These are phyloP conservation scores for Alternaria tenuissima DNA, from an alignment of 2,329 filamentous ascomycete genomes.

Conservation along the genomic window DNA sequence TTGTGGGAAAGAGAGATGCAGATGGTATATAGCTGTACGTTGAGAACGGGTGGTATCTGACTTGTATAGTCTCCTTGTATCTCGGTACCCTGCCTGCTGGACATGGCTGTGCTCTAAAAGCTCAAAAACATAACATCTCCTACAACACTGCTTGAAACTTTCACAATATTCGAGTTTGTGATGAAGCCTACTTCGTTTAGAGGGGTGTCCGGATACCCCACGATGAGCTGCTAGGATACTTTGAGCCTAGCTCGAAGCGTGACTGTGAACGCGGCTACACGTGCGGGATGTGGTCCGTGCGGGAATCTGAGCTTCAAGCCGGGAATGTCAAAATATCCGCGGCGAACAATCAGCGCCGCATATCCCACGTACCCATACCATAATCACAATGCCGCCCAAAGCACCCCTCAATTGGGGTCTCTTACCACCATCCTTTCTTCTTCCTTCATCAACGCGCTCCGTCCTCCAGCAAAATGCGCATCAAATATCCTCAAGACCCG, in stretches of 20 bases:
- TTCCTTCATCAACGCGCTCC: conserved; percentile 39
- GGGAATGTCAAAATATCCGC: conserved; percentile 32
- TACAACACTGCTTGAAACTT: neutral
- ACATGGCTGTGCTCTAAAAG: conserved; percentile 12
- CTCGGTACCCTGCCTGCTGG: conserved; percentile 19
- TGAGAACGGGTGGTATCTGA: conserved; percentile 20
- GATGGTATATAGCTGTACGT: conserved; percentile 8
- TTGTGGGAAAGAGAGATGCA: neutral
- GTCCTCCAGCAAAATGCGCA: conserved; percentile 30
- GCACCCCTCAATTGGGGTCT: conserved; percentile 46
- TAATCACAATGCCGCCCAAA: conserved; percentile 45
- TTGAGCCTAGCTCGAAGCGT: neutral
- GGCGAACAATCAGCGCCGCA: conserved; percentile 16
- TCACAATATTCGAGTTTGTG: no score
- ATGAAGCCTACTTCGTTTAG: neutral
- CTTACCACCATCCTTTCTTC: conserved; percentile 37
- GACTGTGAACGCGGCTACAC: conserved; percentile 11
- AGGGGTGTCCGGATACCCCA: neutral
- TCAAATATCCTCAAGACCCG: conserved; percentile 15
- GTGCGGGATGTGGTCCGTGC: conserved; percentile 16
- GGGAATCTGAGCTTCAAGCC: neutral
- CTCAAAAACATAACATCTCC: conserved; percentile 5
- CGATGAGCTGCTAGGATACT: neutral
- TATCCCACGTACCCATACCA: conserved; percentile 16
- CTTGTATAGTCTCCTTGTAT: conserved; percentile 15